These are phyloP conservation scores for Vairimorpha necatrix DNA, from an alignment of 371 early-diverging fungal species.

Conservation along the genomic window DNA sequence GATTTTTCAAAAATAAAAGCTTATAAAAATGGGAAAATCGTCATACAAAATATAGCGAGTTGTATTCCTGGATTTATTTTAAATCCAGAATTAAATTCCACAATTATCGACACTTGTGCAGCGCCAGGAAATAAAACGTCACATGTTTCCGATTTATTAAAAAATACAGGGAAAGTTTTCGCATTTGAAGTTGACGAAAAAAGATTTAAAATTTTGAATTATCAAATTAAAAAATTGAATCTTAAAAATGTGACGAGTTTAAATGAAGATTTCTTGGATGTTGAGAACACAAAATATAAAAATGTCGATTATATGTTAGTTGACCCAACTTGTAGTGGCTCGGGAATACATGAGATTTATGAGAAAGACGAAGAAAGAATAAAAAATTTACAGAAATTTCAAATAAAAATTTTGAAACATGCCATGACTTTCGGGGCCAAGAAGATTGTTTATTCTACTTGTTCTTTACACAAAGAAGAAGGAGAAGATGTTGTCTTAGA, in stretches of 20 bases:
- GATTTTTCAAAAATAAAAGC: conserved; percentile 36
- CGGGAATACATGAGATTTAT: conserved; percentile 69
- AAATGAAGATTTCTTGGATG: conserved; percentile 60
- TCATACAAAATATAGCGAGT: conserved; percentile 62
- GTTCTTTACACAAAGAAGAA: conserved; percentile 83
- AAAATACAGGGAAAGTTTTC: conserved; percentile 75
- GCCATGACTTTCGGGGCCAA: conserved; percentile 69
- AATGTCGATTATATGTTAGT: conserved; percentile 78
- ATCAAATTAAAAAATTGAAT: conserved; percentile 71
- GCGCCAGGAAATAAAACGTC: conserved; percentile 97
- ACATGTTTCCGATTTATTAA: conserved; percentile 77
- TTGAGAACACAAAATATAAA: conserved; percentile 60
- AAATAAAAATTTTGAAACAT: conserved; percentile 55
- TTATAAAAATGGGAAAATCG: conserved; percentile 45
- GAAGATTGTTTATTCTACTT: conserved; percentile 82
- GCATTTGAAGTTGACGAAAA: conserved; percentile 80
- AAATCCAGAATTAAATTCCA: conserved; percentile 68
- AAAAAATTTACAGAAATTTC: conserved; percentile 64
- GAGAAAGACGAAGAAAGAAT: conserved; percentile 68
- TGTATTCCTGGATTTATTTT: conserved; percentile 88
- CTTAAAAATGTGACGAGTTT: conserved; percentile 70
- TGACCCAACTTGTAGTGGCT: conserved; percentile 95
- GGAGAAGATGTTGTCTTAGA: conserved; percentile 81
- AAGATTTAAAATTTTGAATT: conserved; percentile 72
- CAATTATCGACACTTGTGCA: conserved; percentile 88